A percentile compares a stretch with the other conserved stretches of the same genome.
phyloP scores from a whole-genome alignment of 345 rosid species.

The Rhodamnia rubescens region DNA sequence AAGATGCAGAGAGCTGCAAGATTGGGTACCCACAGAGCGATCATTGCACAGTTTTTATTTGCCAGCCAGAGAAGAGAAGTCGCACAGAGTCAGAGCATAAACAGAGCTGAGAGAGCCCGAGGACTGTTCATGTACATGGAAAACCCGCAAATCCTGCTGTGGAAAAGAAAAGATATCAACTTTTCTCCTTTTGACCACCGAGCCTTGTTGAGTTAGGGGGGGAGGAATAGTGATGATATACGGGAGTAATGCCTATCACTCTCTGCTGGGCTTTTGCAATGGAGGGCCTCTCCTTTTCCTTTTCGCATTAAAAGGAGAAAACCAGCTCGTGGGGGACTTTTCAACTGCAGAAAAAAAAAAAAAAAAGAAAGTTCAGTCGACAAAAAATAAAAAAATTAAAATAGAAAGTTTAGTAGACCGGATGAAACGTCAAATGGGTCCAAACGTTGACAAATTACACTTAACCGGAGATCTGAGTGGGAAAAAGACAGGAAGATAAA shows the following conservation, averaged over 20 bases:
- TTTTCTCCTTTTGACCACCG: conserved; percentile 23
- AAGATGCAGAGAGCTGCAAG: background rate
- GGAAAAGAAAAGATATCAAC: conserved; percentile 13
- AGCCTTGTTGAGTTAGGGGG: conserved; percentile 16
- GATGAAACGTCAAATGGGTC: conserved; percentile 8
- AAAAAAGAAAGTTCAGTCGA: background rate
- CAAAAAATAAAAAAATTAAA: background rate
- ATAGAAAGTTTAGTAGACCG: background rate
- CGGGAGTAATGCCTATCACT: conserved; percentile 3
- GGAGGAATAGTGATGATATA: background rate
- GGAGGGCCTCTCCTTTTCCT: background rate
- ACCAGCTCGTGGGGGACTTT: conserved; percentile 27
- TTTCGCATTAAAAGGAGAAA: conserved; percentile 42
- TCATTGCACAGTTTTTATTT: background rate
- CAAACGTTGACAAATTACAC: conserved; percentile 15
- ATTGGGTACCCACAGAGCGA: background rate
- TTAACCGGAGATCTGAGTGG: conserved; percentile 1
- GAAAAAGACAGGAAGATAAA: background rate
- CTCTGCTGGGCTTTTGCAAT: background rate
- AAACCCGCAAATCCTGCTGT: conserved; percentile 7
- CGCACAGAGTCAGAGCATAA: conserved; percentile 8
- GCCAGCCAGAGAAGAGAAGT: background rate
- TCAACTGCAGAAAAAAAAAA: background rate
- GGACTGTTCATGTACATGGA: background rate
- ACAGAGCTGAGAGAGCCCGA: conserved; percentile 18